Evolutionary conservation across 1,284 basidiomycete species (phyloP).

Genomic region (Trichosporon ovoides): DNA sequence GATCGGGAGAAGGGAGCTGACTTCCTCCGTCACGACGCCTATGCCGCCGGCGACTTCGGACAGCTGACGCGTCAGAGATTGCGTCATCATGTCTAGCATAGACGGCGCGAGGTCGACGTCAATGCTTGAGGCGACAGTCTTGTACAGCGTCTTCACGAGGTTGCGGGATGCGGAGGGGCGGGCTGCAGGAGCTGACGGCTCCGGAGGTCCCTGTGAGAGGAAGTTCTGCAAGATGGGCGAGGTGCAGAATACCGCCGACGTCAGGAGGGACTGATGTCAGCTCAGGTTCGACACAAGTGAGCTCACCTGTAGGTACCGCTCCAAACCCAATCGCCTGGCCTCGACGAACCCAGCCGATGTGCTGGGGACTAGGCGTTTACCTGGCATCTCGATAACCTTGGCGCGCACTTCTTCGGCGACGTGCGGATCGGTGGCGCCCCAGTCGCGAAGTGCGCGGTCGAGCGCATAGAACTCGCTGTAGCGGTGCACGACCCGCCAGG

Average conservation of each 20-base stretch:
- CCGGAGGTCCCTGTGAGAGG: constrained; percentile 59
- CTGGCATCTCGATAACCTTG: constrained; percentile 64
- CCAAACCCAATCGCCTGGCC: constrained; percentile 66
- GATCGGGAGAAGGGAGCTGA: constrained; percentile 19
- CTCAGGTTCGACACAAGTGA: too few relatives aligned
- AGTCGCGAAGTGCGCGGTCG: constrained; percentile 65
- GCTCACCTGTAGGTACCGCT: constrained; percentile 80
- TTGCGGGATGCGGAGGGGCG: constrained; percentile 52
- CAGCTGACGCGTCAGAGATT: constrained; percentile 69
- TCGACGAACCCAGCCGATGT: constrained; percentile 76
- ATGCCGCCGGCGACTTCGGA: constrained; percentile 74
- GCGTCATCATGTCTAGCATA: constrained; percentile 79
- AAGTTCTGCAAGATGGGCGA: constrained; percentile 77
- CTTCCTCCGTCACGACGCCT: constrained; percentile 70
- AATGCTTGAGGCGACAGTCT: constrained; percentile 61
- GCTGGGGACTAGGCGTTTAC: constrained; percentile 78
- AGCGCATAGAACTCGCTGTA: constrained; percentile 92
- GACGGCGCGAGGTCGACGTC: constrained; percentile 90
- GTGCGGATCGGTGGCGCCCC: constrained; percentile 14
- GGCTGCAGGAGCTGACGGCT: neutral
- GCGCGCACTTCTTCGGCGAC: neutral
- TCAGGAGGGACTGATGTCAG: constrained; percentile 60
- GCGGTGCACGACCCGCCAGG: constrained; percentile 84
- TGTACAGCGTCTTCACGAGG: constrained; percentile 75
- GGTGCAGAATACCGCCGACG: constrained; percentile 70